Base-by-base conservation (phyloP, 108 stramenopile genomes). In the Cyclotella cryptica region DNA sequence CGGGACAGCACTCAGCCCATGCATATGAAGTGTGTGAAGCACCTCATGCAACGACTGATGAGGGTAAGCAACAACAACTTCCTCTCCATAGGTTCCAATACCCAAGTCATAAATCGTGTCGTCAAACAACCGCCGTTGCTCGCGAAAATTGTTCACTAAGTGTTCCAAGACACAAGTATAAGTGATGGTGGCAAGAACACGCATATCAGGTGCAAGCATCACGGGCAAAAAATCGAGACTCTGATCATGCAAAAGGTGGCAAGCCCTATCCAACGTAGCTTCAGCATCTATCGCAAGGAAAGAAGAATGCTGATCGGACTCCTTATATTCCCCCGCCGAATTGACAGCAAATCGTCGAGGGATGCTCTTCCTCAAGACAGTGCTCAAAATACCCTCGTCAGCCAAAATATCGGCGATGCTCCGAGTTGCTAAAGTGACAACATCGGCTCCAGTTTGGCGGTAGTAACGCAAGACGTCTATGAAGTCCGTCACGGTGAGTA, bases 401-500 rank as follows among this genome's bases (percentile, higher is more conserved):
- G 80, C 66, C 14, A 94, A 69, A 28, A 96, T 90, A 39, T 94
- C 91, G 5, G 90, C 87, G 72, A 97, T 95, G 39, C 90, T 90
- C 14, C 89, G 84, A 19, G 90, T 87, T 12, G 92, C 92, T 44
- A 97, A 75, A 21, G 85, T 79, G 47, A 83, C 51, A 14, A 94
- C 87, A 54, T 93, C 87, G 35, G 85, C 63, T 11, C 81, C 74
- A 13, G 91, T 90, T 19, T 77, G 55, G 41, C 87, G 86, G 74
- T 92, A 97, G 72, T 93, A 84, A 29, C 96, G 87, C 26, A 98
- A 69, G 51, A 98, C 94, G 75, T 98, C 95, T 71, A 98, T 96
- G 71, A 98, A 98, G 81, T 98, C 98, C 7, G 97, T 96, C 3
- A 97, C 94, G 26, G 96, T 97, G 71, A 98, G 87, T 24, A 98